phyloP scores from a whole-genome alignment of 2,329 filamentous ascomycete species.

The Mycogone perniciosa region DNA sequence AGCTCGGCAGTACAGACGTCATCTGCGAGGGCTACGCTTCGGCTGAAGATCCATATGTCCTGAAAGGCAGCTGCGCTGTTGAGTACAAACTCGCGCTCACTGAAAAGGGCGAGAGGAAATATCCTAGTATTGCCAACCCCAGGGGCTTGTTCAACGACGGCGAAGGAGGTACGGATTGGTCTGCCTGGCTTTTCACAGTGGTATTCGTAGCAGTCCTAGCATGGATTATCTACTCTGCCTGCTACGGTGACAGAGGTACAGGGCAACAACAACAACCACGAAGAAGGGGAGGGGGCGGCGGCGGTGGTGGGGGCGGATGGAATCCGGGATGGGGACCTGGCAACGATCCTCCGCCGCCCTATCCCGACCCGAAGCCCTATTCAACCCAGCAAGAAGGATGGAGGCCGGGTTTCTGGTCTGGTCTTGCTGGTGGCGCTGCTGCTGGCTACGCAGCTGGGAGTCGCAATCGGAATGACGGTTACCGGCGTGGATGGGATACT shows the following conservation, averaged over 20 bases:
- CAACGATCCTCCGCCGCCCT: conserved; percentile 47
- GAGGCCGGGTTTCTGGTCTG: conserved; percentile 71
- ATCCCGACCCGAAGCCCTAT: conserved; percentile 32
- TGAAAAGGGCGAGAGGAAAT: conserved; percentile 64
- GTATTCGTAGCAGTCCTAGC: conserved; percentile 53
- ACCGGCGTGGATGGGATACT: conserved; percentile 25
- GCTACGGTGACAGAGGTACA: conserved; percentile 3
- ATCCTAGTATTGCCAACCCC: conserved; percentile 48
- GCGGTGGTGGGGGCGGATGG: conserved; percentile 36
- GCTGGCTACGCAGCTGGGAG: conserved; percentile 54
- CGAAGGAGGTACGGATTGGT: conserved; percentile 26
- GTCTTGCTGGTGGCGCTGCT: conserved; percentile 60
- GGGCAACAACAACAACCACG: conserved; percentile 24
- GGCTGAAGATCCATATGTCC: conserved; percentile 73
- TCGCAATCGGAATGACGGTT: conserved; percentile 23
- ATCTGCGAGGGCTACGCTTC: conserved; percentile 82
- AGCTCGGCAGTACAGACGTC: conserved; percentile 80
- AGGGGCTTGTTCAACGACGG: conserved; percentile 30
- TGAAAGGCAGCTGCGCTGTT: conserved; percentile 88
- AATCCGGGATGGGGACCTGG: conserved; percentile 33
- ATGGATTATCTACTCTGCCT: conserved; percentile 58
- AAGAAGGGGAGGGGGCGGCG: conserved; percentile 26
- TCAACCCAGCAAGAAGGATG: conserved; percentile 33
- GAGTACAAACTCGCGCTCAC: conserved; percentile 81
- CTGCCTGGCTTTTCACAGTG: conserved; percentile 49